These are phyloP conservation scores for Aspergillus ochraceoroseus DNA, from an alignment of 2,329 filamentous ascomycete species.

Conservation along the genomic window DNA sequence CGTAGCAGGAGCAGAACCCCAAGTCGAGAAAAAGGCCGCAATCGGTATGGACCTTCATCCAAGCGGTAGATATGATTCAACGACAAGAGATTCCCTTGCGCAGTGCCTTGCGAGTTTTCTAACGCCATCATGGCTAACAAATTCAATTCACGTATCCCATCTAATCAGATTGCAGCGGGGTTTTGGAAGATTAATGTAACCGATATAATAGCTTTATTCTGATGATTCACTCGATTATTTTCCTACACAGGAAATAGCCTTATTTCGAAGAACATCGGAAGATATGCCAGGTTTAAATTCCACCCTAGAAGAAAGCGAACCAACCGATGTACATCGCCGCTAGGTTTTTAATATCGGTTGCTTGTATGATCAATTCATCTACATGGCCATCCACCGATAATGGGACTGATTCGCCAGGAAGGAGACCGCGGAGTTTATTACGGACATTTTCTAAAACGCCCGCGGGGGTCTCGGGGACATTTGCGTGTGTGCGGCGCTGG, in stretches of 20 bases:
- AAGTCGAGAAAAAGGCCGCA: constrained; percentile 45
- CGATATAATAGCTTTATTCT: too few species aligned
- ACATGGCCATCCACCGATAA: constrained; percentile 95
- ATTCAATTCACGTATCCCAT: too few species aligned
- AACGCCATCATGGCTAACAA: too few species aligned
- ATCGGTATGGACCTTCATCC: constrained; percentile 27
- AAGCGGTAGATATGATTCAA: constrained; percentile 19
- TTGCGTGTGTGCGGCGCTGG: constrained; percentile 49
- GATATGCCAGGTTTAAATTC: too few species aligned
- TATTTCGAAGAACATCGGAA: too few species aligned
- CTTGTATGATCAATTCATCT: constrained; percentile 86
- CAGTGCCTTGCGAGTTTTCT: too few species aligned
- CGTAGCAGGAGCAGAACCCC: constrained; percentile 47
- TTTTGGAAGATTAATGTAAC: too few species aligned
- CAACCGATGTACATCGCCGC: constrained; percentile 97
- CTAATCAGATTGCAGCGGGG: too few species aligned
- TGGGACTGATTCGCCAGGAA: constrained; percentile 84
- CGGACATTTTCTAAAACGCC: constrained; percentile 86
- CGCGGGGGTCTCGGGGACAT: constrained; percentile 61
- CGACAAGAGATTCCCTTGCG: neutral
- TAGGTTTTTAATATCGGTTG: constrained; percentile 72
- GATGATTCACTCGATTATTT: too few species aligned
- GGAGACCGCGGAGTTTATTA: constrained; percentile 76
- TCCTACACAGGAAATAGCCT: too few species aligned
- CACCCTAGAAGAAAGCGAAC: constrained; percentile 62